These are phyloP conservation scores for Plasmodium fragile DNA, from an alignment of 169 alveolate species.

Conservation along the genomic window DNA sequence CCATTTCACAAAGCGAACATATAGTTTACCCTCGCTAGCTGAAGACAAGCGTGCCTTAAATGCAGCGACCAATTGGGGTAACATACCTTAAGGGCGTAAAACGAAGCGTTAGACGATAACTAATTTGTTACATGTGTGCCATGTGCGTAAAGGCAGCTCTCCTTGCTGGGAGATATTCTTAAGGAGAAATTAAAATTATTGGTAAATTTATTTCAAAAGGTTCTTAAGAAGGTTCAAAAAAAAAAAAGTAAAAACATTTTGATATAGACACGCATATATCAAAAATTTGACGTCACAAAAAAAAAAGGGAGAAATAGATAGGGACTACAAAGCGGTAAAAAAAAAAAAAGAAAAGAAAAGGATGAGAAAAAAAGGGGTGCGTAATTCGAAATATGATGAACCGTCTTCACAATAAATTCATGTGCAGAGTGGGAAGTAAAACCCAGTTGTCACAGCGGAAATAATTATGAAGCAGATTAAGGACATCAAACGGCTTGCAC, in stretches of 20 bases:
- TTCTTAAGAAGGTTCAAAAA: not conserved
- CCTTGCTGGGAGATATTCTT: not conserved
- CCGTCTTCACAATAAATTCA: not conserved
- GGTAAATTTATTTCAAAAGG: not conserved
- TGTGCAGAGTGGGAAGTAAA: not conserved
- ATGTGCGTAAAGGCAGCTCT: not conserved
- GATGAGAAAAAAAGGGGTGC: not conserved
- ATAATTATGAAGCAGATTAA: not conserved
- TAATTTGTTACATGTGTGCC: not conserved
- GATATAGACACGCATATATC: not conserved
- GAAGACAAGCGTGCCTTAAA: not conserved
- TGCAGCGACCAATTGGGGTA: not conserved
- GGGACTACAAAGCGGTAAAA: not conserved
- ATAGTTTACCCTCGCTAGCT: not conserved
- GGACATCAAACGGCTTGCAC: not conserved
- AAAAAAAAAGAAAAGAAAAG: not conserved
- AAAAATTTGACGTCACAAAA: not conserved
- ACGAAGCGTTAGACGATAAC: not conserved
- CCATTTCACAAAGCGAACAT: not conserved
- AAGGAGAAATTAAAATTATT: not conserved
- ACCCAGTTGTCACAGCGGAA: not conserved
- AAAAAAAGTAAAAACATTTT: not conserved
- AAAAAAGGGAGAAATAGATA: not conserved
- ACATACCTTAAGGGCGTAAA: not conserved
- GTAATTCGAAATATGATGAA: not conserved